These are phyloP conservation scores for Cetradonia linearis DNA, from an alignment of 495 filamentous ascomycete species.

Conservation along the genomic window DNA sequence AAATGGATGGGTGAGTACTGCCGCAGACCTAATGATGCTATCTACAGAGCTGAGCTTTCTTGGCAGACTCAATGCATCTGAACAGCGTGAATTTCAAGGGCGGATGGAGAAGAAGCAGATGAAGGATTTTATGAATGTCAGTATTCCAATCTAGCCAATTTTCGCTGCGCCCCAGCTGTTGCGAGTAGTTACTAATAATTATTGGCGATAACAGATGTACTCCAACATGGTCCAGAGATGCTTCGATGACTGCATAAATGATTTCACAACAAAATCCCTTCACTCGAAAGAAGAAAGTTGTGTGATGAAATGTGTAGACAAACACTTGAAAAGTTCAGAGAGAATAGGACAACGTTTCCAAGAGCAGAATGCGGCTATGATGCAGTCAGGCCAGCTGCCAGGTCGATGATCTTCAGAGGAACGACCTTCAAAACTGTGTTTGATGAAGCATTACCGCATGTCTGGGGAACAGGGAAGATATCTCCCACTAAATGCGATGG, in stretches of 20 bases:
- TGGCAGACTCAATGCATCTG: constrained; percentile 55
- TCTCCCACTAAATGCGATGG: not conserved
- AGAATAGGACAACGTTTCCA: constrained; percentile 84
- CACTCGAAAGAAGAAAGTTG: constrained; percentile 77
- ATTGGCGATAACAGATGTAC: constrained; percentile 63
- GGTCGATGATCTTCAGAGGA: constrained; percentile 29
- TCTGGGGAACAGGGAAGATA: not conserved
- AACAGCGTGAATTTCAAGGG: constrained; percentile 82
- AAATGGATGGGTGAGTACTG: constrained; percentile 19
- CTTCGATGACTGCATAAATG: constrained; percentile 94
- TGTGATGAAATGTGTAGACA: constrained; percentile 86
- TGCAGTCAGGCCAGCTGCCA: constrained; percentile 51
- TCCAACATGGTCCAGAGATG: constrained; percentile 89
- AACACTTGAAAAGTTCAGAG: constrained; percentile 80
- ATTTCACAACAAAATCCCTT: constrained; percentile 95
- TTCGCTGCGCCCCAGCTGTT: not conserved
- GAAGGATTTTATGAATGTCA: constrained; percentile 95
- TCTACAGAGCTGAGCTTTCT: constrained; percentile 1
- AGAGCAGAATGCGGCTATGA: constrained; percentile 86
- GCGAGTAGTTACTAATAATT: not conserved
- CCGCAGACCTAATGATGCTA: not conserved
- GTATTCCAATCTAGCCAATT: constrained; percentile 28
- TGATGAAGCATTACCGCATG: not conserved
- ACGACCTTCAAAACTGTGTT: not conserved
- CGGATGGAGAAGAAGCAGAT: constrained; percentile 95